Conservation (phyloP, 495 filamentous ascomycete genomes). For the Peziza echinospora region DNA sequence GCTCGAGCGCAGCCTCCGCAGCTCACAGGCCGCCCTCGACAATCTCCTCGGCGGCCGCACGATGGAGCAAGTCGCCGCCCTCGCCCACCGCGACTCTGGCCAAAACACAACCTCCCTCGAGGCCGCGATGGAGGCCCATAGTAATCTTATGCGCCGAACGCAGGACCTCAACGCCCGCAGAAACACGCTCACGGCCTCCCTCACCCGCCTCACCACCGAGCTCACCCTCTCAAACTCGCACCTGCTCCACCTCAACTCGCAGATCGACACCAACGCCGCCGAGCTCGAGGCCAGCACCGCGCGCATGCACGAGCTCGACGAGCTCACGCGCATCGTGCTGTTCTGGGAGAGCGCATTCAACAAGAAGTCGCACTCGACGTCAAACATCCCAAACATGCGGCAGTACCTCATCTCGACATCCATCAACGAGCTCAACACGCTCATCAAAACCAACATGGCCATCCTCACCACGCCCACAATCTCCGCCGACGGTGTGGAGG, state of each 20-base stretch:
- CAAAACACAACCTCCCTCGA: not conserved
- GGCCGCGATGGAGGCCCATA: not conserved
- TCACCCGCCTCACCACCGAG: not conserved
- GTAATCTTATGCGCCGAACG: not conserved
- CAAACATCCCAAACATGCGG: conserved; percentile 10
- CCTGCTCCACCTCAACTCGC: conserved; percentile 1
- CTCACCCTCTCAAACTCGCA: conserved; percentile 5
- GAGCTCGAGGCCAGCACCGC: conserved; percentile 2
- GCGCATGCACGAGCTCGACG: conserved; percentile 5
- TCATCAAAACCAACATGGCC: conserved; percentile 14
- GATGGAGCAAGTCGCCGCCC: not conserved
- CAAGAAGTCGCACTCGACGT: conserved; percentile 7
- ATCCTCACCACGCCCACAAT: conserved; percentile 4
- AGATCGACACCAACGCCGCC: not conserved
- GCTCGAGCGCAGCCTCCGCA: not conserved
- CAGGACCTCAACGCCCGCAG: not conserved
- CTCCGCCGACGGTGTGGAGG: not conserved
- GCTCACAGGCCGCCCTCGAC: not conserved
- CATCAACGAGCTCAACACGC: conserved; percentile 17
- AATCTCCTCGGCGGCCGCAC: not conserved
- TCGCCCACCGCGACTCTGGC: not conserved
- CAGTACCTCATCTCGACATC: conserved; percentile 10
- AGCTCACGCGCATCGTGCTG: conserved; percentile 3
- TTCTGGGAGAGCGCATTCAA: conserved; percentile 18
- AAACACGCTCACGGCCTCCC: conserved; percentile 1